A percentile compares a stretch with the other conserved stretches of the same genome.
Conservation (phyloP, 2,329 filamentous ascomycete genomes). For the Ambrosiella beaveri region DNA sequence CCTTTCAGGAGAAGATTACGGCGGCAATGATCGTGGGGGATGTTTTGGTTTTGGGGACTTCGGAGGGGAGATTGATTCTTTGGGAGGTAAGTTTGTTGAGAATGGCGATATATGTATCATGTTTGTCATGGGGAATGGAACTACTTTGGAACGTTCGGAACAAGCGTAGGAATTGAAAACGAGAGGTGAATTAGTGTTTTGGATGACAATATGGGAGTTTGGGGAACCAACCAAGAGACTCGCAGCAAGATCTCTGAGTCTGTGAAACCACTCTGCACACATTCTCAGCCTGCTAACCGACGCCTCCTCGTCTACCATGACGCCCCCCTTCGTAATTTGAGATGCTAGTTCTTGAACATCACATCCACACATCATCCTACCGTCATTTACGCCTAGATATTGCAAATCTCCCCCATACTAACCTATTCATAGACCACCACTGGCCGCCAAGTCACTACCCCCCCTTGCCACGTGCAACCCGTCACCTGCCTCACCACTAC, state of each 20-base stretch:
- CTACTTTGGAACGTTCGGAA: not conserved
- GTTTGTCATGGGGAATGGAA: not conserved
- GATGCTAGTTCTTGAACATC: not conserved
- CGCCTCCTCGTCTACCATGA: too few species aligned
- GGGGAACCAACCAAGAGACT: too few species aligned
- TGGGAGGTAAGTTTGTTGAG: slow-evolving; percentile 58
- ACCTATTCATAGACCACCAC: slow-evolving; percentile 41
- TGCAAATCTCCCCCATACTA: not conserved
- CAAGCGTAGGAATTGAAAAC: too few species aligned
- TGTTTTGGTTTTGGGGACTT: slow-evolving; percentile 63
- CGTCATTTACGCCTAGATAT: not conserved
- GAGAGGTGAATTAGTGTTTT: too few species aligned
- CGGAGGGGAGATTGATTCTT: slow-evolving; percentile 67
- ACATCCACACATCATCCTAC: not conserved
- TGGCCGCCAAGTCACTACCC: slow-evolving; percentile 58
- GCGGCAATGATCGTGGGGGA: slow-evolving; percentile 57
- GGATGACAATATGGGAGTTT: too few species aligned
- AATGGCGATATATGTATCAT: not conserved
- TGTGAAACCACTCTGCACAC: too few species aligned
- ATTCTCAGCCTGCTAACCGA: too few species aligned
- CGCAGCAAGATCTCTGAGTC: too few species aligned
- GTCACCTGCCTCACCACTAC: slow-evolving; percentile 61
- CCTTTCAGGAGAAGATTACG: slow-evolving; percentile 73
- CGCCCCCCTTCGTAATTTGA: too few species aligned
- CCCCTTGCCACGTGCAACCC: slow-evolving; percentile 61